A percentile compares a stretch with the other conserved stretches of the same genome.
Evolutionary conservation across 768 basidiomycete species (phyloP).

Genomic region (Daedalea quercina): DNA sequence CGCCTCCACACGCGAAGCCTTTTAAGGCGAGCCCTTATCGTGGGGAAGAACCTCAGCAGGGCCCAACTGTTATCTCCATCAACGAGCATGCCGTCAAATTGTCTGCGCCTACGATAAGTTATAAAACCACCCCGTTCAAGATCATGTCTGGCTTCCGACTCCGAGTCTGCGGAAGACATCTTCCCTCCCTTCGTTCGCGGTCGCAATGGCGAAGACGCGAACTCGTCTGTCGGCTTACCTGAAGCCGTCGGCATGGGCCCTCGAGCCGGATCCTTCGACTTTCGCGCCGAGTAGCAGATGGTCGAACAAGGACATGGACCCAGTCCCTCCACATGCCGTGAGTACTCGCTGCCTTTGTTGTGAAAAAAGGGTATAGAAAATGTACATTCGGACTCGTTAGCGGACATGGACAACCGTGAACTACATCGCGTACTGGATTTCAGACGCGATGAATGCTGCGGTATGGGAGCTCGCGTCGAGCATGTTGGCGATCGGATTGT

Average conservation of each 20-base stretch:
- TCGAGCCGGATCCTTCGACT: constrained; percentile 44
- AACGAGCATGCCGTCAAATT: not conserved
- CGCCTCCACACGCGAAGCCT: not conserved
- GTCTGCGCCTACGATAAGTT: not conserved
- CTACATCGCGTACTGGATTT: constrained; percentile 57
- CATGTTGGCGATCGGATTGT: constrained; percentile 69
- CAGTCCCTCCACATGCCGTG: constrained; percentile 44
- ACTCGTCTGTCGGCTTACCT: constrained; percentile 17
- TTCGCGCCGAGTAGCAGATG: constrained; percentile 55
- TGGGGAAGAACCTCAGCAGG: not conserved
- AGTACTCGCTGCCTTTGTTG: not conserved
- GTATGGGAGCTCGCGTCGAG: constrained; percentile 60
- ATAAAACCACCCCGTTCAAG: not conserved
- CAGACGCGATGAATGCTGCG: constrained; percentile 21
- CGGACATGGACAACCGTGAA: constrained; percentile 67
- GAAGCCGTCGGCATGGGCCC: constrained; percentile 38
- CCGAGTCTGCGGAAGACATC: not conserved
- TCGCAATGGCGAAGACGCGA: not conserved
- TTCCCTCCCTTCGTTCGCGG: not conserved
- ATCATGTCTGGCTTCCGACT: not conserved
- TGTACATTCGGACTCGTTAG: constrained; percentile 5
- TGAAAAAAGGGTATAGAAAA: not conserved
- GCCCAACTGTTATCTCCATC: not conserved
- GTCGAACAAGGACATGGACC: constrained; percentile 76
- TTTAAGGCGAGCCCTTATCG: not conserved